A percentile compares a stretch with the other conserved stretches of the same genome.
phyloP scores from a whole-genome alignment of 176 grass and related monocot species.

The Puya raimondii region DNA sequence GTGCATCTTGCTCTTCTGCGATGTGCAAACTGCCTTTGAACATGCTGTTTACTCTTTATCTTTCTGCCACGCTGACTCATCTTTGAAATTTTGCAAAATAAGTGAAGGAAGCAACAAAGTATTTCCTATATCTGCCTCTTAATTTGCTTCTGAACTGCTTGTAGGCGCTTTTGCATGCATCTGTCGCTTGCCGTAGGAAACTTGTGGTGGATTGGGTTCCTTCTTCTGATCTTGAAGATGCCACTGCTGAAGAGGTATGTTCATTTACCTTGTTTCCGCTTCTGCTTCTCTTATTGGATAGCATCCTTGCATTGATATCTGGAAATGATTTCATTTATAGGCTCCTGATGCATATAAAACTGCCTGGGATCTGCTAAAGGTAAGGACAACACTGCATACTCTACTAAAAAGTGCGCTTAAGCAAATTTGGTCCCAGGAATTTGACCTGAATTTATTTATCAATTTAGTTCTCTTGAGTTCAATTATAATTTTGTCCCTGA shows the following conservation, averaged over 20 bases:
- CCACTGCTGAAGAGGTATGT: slow-evolving; percentile 58
- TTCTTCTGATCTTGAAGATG: slow-evolving; percentile 86
- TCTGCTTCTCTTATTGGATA: neutral
- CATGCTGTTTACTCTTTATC: neutral
- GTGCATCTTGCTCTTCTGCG: neutral
- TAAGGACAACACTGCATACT: slow-evolving; percentile 14
- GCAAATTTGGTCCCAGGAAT: too few species aligned
- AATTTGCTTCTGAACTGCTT: slow-evolving; percentile 20
- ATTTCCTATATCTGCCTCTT: slow-evolving; percentile 6
- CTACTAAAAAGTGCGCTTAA: neutral
- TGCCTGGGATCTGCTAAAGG: slow-evolving; percentile 88
- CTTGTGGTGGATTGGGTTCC: slow-evolving; percentile 85
- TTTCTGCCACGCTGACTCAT: neutral
- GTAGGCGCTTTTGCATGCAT: slow-evolving; percentile 90
- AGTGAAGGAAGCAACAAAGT: neutral
- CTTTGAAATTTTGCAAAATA: neutral
- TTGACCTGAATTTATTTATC: neutral
- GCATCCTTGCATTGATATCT: neutral
- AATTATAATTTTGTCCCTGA: too few species aligned
- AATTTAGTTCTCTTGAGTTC: slow-evolving; percentile 1
- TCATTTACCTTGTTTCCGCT: slow-evolving; percentile 15
- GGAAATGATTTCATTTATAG: slow-evolving; percentile 36
- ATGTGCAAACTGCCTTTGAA: neutral
- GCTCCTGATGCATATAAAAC: slow-evolving; percentile 55
- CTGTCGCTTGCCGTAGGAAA: slow-evolving; percentile 68